Evolutionary conservation across 805 yeast genomes (phyloP).

Genomic region (Saturnispora mendoncae): DNA sequence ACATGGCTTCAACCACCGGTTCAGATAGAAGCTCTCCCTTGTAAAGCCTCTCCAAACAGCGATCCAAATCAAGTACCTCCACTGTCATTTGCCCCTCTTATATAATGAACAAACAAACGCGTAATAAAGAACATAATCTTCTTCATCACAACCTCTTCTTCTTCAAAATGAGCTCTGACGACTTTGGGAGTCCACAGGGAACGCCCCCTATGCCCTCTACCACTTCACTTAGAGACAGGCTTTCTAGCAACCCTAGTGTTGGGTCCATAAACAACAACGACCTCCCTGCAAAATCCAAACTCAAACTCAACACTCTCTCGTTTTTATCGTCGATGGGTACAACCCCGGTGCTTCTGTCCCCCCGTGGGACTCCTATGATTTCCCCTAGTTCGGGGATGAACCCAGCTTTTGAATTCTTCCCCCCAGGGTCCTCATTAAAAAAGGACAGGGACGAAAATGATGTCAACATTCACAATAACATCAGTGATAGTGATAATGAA

Average conservation of each 20-base stretch:
- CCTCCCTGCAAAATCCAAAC: constrained; percentile 9
- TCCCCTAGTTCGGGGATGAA: constrained; percentile 18
- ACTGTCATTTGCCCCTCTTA: constrained; percentile 6
- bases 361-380: constrained; percentile 25
- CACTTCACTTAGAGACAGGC: constrained; percentile 8
- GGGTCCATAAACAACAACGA: constrained; percentile 1
- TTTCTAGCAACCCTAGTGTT: constrained; percentile 9
- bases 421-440: background rate
- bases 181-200: background rate
- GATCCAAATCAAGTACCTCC: constrained; percentile 47
- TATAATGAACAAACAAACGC: background rate
- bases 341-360: constrained; percentile 25
- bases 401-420: constrained; percentile 7
- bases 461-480: background rate
- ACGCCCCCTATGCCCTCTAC: constrained; percentile 1
- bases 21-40: constrained; percentile 62
- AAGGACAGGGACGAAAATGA: background rate
- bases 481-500: background rate
- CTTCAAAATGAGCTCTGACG: background rate
- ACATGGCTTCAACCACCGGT: constrained; percentile 58
- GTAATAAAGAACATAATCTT: background rate
- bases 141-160: background rate
- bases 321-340: constrained; percentile 9
- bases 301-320: constrained; percentile 20
- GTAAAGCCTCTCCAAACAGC: constrained; percentile 59